Evolutionary conservation across 83 land plant genomes (phyloP).

Genomic region (Diphasiastrum complanatum): DNA sequence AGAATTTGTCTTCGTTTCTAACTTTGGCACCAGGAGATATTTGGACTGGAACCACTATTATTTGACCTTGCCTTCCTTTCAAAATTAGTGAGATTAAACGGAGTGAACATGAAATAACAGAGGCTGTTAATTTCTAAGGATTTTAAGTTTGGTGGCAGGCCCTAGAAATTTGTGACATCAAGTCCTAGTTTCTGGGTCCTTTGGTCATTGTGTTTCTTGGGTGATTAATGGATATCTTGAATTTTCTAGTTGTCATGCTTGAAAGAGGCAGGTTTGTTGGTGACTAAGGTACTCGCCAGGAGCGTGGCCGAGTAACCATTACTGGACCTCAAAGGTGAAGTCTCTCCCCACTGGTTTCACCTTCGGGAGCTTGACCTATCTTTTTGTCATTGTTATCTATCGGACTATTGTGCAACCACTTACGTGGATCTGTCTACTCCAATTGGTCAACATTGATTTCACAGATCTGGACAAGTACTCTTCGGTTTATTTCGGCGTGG

Average conservation of each 20-base stretch:
- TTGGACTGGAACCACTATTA: no score
- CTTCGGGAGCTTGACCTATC: constrained; percentile 1
- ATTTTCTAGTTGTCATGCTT: neutral
- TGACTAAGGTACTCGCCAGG: constrained; percentile 7
- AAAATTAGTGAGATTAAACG: no score
- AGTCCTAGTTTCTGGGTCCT: constrained; percentile 13
- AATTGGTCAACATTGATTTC: no score
- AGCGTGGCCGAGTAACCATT: constrained; percentile 18
- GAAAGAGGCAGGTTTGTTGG: constrained; percentile 24
- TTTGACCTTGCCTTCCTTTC: no score
- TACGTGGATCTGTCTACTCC: no score
- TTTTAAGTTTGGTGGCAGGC: neutral
- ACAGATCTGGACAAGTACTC: neutral
- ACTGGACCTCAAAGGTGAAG: constrained; percentile 18
- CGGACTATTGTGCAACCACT: neutral
- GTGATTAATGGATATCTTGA: neutral
- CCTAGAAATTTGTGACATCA: neutral
- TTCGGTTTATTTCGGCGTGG: no score
- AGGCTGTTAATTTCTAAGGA: neutral
- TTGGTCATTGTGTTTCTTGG: constrained; percentile 10
- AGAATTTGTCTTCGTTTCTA: no score
- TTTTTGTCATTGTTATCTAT: neutral
- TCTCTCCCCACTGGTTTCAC: constrained; percentile 15
- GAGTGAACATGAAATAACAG: neutral
- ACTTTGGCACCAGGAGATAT: no score